A percentile compares a stretch with the other conserved stretches of the same genome.
These are phyloP conservation scores for Salix viminalis DNA, from an alignment of 345 rosid species.

Conservation along the genomic window DNA sequence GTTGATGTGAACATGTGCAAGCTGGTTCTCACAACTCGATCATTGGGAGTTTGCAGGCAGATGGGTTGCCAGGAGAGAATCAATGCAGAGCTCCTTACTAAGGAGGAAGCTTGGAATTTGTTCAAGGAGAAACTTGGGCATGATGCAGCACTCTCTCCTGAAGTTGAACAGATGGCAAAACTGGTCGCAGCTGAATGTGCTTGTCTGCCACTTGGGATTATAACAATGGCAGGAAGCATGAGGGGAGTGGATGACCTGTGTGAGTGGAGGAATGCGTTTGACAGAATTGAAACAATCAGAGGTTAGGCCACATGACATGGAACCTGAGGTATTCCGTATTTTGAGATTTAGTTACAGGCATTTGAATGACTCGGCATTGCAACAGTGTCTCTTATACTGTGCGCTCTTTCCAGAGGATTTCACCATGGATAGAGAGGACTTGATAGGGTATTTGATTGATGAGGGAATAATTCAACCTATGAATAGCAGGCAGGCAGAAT, in stretches of 20 bases:
- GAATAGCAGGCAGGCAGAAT: neutral
- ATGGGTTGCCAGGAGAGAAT: conserved; percentile 7
- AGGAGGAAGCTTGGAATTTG: neutral
- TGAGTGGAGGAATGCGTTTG: conserved; percentile 15
- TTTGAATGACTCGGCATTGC: conserved; percentile 6
- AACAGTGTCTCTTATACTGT: conserved; percentile 23
- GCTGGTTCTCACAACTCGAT: conserved; percentile 23
- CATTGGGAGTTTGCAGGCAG: neutral
- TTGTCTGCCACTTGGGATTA: conserved; percentile 20
- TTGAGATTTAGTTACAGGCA: conserved; percentile 9
- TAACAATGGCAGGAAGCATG: conserved; percentile 12
- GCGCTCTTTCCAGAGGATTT: conserved; percentile 14
- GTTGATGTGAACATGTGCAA: conserved; percentile 11
- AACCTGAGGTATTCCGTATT: neutral
- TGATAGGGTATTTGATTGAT: conserved; percentile 15
- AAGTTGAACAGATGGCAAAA: neutral
- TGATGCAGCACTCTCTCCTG: neutral
- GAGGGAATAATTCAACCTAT: conserved; percentile 17
- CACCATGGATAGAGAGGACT: neutral
- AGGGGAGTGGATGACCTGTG: conserved; percentile 10
- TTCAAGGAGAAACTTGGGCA: neutral
- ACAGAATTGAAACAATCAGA: neutral
- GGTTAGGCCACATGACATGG: neutral
- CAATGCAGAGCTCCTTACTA: neutral
- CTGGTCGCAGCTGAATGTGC: conserved; percentile 9